phyloP scores from a whole-genome alignment of 1,284 basidiomycete genomes.

The Cryptococcus sp. region DNA sequence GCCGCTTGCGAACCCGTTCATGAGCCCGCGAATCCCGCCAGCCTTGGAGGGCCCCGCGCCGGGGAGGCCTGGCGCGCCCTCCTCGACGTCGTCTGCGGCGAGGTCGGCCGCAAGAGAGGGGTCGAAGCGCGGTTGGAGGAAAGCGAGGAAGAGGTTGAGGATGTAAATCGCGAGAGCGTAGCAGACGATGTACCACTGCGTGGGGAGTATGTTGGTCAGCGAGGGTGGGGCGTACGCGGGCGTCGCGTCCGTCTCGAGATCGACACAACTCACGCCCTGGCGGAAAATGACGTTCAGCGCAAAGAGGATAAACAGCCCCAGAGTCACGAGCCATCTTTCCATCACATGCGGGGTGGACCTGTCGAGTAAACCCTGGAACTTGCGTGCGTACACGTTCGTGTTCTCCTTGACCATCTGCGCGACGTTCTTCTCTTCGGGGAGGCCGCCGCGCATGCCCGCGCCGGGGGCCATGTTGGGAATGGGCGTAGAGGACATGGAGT shows the following conservation, averaged over 20 bases:
- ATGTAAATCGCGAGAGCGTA: conserved; percentile 88
- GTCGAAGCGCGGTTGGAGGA: conserved; percentile 67
- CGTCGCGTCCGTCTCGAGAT: background rate
- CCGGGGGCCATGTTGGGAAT: conserved; percentile 34
- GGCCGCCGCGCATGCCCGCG: conserved; percentile 37
- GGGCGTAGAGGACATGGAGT: conserved; percentile 32
- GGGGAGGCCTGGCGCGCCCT: conserved; percentile 63
- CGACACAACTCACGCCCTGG: conserved; percentile 69
- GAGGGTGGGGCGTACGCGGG: background rate
- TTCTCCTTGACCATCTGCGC: conserved; percentile 47
- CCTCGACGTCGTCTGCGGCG: conserved; percentile 90
- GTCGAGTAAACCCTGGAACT: conserved; percentile 78
- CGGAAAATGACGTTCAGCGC: conserved; percentile 80
- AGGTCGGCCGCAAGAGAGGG: conserved; percentile 91
- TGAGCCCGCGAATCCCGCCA: conserved; percentile 42
- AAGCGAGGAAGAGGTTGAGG: conserved; percentile 63
- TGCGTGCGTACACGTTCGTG: conserved; percentile 45
- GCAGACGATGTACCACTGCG: conserved; percentile 77
- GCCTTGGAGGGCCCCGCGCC: conserved; percentile 21
- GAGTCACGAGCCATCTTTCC: conserved; percentile 83
- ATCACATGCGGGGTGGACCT: conserved; percentile 83
- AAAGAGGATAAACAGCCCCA: conserved; percentile 71
- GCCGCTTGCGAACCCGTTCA: conserved; percentile 40
- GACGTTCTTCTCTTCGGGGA: conserved; percentile 50
- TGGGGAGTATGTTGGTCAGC: background rate